phyloP scores from a whole-genome alignment of 257 asterid genomes.

The Solanum dulcamara region DNA sequence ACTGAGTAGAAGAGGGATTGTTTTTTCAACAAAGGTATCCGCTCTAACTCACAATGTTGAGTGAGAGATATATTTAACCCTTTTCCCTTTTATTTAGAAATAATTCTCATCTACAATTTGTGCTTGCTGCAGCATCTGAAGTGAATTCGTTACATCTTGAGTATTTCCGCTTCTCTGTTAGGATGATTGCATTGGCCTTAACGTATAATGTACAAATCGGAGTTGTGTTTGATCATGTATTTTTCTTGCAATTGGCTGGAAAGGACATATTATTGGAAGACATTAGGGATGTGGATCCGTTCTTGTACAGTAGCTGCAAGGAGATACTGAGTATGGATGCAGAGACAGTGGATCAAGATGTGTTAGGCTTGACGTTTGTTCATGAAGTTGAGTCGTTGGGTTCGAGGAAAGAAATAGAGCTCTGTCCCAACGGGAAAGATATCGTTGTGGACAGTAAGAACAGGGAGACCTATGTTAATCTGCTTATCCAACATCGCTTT shows the following conservation, averaged over 20 bases:
- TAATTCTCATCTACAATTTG: background rate
- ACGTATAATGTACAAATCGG: slow-evolving; percentile 82
- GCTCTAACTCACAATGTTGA: background rate
- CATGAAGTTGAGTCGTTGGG: slow-evolving; percentile 75
- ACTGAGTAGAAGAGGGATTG: background rate
- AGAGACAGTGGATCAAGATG: slow-evolving; percentile 65
- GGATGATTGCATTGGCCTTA: slow-evolving; percentile 77
- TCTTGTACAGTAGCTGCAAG: slow-evolving; percentile 71
- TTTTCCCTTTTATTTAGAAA: background rate
- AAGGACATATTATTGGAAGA: slow-evolving; percentile 49
- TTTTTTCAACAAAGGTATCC: background rate
- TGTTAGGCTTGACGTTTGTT: slow-evolving; percentile 64
- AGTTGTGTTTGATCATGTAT: slow-evolving; percentile 56
- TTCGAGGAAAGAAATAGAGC: slow-evolving; percentile 51
- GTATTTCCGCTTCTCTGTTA: slow-evolving; percentile 69
- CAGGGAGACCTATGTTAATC: slow-evolving; percentile 56
- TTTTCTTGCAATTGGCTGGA: slow-evolving; percentile 62
- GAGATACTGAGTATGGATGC: slow-evolving; percentile 29
- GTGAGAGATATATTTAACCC: background rate
- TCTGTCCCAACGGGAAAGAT: slow-evolving; percentile 46
- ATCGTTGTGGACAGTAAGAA: slow-evolving; percentile 54
- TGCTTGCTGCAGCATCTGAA: slow-evolving; percentile 70
- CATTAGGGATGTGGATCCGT: slow-evolving; percentile 65
- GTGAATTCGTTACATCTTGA: slow-evolving; percentile 77
- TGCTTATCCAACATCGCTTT: slow-evolving; percentile 53